phyloP scores from a whole-genome alignment of 1,139 yeast species.

The Taphrina deformans region DNA sequence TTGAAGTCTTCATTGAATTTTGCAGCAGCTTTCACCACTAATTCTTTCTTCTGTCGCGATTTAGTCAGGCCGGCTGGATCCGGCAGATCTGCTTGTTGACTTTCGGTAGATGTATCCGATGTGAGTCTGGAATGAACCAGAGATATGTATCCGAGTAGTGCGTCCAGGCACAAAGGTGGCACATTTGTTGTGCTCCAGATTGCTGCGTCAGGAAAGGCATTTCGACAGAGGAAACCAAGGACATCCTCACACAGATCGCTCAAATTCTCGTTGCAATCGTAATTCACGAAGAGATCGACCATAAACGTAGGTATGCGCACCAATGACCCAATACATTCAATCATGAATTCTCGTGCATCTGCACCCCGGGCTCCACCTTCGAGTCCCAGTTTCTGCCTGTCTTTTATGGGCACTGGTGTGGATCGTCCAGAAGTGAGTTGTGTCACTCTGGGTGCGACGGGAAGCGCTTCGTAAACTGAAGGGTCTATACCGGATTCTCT shows the following conservation, averaged over 20 bases:
- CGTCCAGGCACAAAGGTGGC: conserved; percentile 92
- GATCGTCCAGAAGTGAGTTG: conserved; percentile 39
- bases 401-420: conserved; percentile 41
- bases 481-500: conserved; percentile 48
- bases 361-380: conserved; percentile 45
- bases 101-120: background rate
- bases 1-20: conserved; percentile 75
- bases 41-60: conserved; percentile 62
- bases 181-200: conserved; percentile 74
- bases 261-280: conserved; percentile 88
- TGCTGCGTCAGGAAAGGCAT: conserved; percentile 42
- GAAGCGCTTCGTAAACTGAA: conserved; percentile 49
- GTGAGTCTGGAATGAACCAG: conserved; percentile 61
- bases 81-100: conserved; percentile 32
- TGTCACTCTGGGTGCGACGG: conserved; percentile 45
- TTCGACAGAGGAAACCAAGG: conserved; percentile 67
- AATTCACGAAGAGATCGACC: conserved; percentile 72
- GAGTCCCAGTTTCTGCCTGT: conserved; percentile 38
- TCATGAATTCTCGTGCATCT: conserved; percentile 70
- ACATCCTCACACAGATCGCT: conserved; percentile 73
- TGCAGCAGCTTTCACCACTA: conserved; percentile 72
- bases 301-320: conserved; percentile 78
- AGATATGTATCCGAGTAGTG: conserved; percentile 68
- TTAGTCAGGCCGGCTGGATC: conserved; percentile 39
- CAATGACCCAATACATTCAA: conserved; percentile 78